These are phyloP conservation scores for Persicaria maculosa DNA, from an alignment of 148 eudicot genomes.

Conservation along the genomic window DNA sequence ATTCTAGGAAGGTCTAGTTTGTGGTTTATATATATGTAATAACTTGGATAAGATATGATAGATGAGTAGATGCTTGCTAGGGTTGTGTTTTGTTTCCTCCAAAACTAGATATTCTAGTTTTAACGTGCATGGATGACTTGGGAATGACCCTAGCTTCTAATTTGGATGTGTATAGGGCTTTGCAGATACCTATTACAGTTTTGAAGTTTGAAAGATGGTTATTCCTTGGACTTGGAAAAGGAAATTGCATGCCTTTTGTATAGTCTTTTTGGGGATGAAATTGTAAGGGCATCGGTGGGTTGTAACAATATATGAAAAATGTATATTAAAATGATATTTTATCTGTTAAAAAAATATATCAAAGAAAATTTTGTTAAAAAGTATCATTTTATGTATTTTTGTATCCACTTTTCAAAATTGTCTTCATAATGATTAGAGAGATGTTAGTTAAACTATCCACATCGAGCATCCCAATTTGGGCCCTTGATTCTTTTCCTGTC, in stretches of 20 bases:
- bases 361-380: too few species aligned
- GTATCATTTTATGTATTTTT: too few species aligned
- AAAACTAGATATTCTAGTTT: background rate
- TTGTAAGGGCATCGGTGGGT: too few species aligned
- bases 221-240: conserved; percentile 21
- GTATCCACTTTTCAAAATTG: too few species aligned
- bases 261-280: conserved; percentile 7
- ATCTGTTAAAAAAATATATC: too few species aligned
- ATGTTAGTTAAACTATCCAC: too few species aligned
- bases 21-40: background rate
- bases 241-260: conserved; percentile 22
- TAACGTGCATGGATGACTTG: background rate
- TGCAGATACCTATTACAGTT: conserved; percentile 15
- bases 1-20: background rate
- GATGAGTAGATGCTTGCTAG: background rate
- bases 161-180: conserved; percentile 7
- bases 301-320: too few species aligned
- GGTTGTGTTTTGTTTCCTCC: background rate
- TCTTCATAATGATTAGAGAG: too few species aligned
- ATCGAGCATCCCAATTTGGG: too few species aligned
- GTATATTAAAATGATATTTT: too few species aligned
- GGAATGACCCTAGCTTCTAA: background rate
- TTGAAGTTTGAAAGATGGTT: conserved; percentile 20
- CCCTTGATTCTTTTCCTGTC: too few species aligned
- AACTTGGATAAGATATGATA: background rate